Conservation (phyloP, 2,329 filamentous ascomycete genomes). For the Diaporthe helianthi region DNA sequence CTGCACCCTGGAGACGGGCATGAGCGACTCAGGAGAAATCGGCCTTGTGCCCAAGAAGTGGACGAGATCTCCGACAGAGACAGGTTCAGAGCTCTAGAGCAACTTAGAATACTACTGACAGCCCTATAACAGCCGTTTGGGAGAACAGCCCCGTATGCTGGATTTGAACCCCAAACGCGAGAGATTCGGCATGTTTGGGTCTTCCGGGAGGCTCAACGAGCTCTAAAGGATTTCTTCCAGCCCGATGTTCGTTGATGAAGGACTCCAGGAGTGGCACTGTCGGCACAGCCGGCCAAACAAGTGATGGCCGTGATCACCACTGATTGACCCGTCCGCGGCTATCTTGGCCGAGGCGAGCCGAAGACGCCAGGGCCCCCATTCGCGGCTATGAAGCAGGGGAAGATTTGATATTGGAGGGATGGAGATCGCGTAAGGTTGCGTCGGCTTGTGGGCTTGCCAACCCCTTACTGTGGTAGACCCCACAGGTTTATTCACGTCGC, state of each 20-base stretch:
- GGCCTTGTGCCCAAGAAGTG: neutral
- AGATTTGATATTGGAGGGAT: conserved; percentile 11
- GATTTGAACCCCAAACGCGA: neutral
- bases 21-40: conserved; percentile 7
- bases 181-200: neutral
- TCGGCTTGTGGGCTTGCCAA: conserved; percentile 15
- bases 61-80: neutral
- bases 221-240: neutral
- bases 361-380: neutral
- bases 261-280: neutral
- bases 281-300: conserved; percentile 5
- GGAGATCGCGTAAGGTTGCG: conserved; percentile 20
- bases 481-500: conserved; percentile 22
- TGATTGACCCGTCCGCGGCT: conserved; percentile 24
- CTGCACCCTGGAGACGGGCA: neutral
- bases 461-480: conserved; percentile 20
- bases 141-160: neutral
- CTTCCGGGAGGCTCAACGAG: neutral
- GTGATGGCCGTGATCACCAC: conserved; percentile 16
- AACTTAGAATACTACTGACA: too few species aligned
- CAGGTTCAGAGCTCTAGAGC: neutral
- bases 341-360: conserved; percentile 19
- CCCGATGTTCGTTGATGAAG: neutral
- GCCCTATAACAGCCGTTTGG: neutral
- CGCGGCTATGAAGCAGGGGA: neutral